Evolutionary conservation across 108 stramenopile genomes (phyloP).

Genomic region (Nitzschia sp.): DNA sequence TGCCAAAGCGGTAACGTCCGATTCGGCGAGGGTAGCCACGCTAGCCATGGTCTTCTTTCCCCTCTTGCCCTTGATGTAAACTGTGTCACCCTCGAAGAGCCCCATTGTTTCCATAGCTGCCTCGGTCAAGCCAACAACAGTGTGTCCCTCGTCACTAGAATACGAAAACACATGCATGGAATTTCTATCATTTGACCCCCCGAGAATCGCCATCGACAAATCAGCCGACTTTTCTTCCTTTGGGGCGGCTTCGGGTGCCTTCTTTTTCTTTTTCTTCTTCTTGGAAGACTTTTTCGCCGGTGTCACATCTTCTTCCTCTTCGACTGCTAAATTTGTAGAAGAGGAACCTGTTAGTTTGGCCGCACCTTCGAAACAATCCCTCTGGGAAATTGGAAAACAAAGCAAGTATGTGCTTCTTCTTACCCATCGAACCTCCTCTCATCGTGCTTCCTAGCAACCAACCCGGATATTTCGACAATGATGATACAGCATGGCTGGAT

Average conservation of each 20-base stretch:
- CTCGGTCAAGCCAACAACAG: conserved; percentile 80
- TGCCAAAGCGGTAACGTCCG: conserved; percentile 58
- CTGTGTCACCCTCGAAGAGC: conserved; percentile 87
- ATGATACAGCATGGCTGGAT: not conserved
- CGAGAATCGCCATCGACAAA: conserved; percentile 68
- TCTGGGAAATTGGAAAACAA: not conserved
- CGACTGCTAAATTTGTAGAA: not conserved
- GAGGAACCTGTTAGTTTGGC: not conserved
- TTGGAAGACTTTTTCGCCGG: conserved; percentile 19
- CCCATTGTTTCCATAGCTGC: conserved; percentile 74
- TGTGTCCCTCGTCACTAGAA: conserved; percentile 70
- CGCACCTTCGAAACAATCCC: not conserved
- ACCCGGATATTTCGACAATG: conserved; percentile 8
- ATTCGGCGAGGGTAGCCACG: conserved; percentile 64
- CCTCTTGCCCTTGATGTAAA: conserved; percentile 83
- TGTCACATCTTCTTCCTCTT: conserved; percentile 17
- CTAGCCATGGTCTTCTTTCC: conserved; percentile 80
- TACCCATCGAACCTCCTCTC: conserved; percentile 38
- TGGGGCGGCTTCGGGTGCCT: not conserved
- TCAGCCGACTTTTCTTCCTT: conserved; percentile 29
- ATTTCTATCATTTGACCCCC: conserved; percentile 44
- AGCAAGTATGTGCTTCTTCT: not conserved
- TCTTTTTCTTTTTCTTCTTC: conserved; percentile 37
- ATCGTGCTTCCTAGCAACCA: conserved; percentile 16
- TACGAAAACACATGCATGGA: conserved; percentile 76